phyloP scores from a whole-genome alignment of 2,329 filamentous ascomycete genomes.

The Onygenales sp. region DNA sequence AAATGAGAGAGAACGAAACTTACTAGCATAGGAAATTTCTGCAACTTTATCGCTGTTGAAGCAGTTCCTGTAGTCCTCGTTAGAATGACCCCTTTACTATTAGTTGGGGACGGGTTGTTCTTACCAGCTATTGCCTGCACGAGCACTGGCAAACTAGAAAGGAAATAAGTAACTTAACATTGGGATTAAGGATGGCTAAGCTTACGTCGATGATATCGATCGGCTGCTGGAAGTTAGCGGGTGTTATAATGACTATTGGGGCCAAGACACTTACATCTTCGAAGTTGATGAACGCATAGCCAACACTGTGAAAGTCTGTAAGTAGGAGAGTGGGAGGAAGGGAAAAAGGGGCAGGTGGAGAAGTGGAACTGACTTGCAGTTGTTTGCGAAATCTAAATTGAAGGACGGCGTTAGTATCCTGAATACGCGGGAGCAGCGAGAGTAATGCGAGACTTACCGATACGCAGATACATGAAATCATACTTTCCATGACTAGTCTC shows the following conservation, averaged over 20 bases:
- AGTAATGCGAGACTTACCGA: constrained; percentile 39
- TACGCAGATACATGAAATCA: constrained; percentile 91
- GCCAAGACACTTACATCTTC: constrained; percentile 51
- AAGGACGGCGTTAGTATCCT: constrained; percentile 4
- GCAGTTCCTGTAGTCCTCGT: constrained; percentile 51
- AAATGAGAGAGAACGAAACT: constrained; percentile 21
- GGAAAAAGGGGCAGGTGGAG: neutral
- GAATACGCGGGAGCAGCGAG: neutral
- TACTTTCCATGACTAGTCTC: constrained; percentile 71
- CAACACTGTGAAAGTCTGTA: constrained; percentile 52
- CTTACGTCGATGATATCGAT: constrained; percentile 62
- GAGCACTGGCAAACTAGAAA: constrained; percentile 59
- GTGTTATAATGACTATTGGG: neutral
- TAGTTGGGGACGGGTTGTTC: constrained; percentile 8
- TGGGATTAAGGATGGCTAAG: constrained; percentile 5
- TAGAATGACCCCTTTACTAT: neutral
- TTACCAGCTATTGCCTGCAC: constrained; percentile 62
- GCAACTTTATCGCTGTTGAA: constrained; percentile 78
- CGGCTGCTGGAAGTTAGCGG: constrained; percentile 45
- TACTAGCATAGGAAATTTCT: constrained; percentile 92
- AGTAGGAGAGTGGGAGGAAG: neutral
- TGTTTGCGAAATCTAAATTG: constrained; percentile 59
- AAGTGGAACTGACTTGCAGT: constrained; percentile 60
- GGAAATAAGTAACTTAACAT: constrained; percentile 16
- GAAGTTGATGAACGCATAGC: constrained; percentile 97